A percentile compares a stretch with the other conserved stretches of the same genome.
These are phyloP conservation scores for Nicotiana paniculata DNA, from an alignment of 257 asterid species.

Conservation along the genomic window DNA sequence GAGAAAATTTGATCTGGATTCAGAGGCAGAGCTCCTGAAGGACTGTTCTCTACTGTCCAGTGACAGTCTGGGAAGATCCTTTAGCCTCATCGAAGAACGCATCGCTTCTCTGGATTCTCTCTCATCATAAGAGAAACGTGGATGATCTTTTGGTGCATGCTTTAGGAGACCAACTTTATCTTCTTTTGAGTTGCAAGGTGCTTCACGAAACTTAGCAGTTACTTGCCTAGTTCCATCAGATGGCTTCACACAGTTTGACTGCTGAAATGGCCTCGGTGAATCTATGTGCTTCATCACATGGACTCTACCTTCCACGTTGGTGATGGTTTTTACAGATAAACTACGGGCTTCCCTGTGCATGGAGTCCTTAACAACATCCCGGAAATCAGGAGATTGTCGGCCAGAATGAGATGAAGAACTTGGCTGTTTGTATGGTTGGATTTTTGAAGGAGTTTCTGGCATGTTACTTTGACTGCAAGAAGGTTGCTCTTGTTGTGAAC, in stretches of 20 bases:
- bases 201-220: conserved; percentile 29
- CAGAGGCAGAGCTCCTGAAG: conserved; percentile 38
- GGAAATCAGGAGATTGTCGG: conserved; percentile 43
- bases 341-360: conserved; percentile 72
- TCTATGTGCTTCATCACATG: conserved; percentile 69
- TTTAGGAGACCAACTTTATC: conserved; percentile 18
- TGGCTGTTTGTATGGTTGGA: conserved; percentile 22
- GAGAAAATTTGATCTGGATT: conserved; percentile 43
- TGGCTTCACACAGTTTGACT: conserved; percentile 28
- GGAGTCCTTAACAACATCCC: conserved; percentile 72
- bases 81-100: conserved; percentile 43
- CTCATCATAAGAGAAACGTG: conserved; percentile 83
- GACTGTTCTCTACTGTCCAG: conserved; percentile 78
- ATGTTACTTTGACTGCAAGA: conserved; percentile 17
- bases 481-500: conserved; percentile 34
- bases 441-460: conserved; percentile 30
- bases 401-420: conserved; percentile 18
- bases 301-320: conserved; percentile 42
- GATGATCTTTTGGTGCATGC: conserved; percentile 33
- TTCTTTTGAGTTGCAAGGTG: conserved; percentile 31
- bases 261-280: conserved; percentile 86
- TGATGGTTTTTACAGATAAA: conserved; percentile 43
- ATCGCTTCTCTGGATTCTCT: conserved; percentile 52
- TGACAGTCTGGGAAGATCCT: conserved; percentile 78
- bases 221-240: conserved; percentile 2